phyloP scores from a whole-genome alignment of 176 grass and related monocot genomes.

The Elaeis guineensis region DNA sequence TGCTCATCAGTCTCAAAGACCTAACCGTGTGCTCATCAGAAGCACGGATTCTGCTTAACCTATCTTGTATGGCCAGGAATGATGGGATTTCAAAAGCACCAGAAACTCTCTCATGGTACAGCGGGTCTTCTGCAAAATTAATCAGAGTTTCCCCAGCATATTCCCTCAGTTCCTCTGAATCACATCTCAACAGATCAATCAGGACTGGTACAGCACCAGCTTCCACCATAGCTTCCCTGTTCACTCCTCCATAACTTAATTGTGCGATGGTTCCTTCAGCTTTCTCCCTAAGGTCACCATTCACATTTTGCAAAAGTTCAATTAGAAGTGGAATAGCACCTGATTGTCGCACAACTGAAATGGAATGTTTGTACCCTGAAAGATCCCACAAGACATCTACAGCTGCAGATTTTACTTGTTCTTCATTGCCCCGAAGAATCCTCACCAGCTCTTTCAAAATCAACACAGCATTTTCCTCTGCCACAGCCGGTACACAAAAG shows the following conservation, averaged over 20 bases:
- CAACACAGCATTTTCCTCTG: conserved; percentile 11
- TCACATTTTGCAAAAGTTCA: not conserved
- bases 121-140: conserved; percentile 17
- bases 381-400: conserved; percentile 15
- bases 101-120: not conserved
- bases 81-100: conserved; percentile 4
- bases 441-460: conserved; percentile 16
- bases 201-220: conserved; percentile 10
- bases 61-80: conserved; percentile 7
- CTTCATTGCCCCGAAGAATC: conserved; percentile 1
- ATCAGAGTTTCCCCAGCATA: conserved; percentile 9
- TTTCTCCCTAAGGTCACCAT: conserved; percentile 2
- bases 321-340: conserved; percentile 8
- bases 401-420: conserved; percentile 7
- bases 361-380: conserved; percentile 4
- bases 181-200: conserved; percentile 4
- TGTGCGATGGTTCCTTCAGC: conserved; percentile 14
- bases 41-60: not conserved
- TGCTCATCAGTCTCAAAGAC: conserved; percentile 4
- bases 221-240: conserved; percentile 10
- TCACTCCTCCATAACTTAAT: conserved; percentile 12
- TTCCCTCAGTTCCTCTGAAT: conserved; percentile 12
- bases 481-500: conserved; percentile 10
- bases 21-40: conserved; percentile 9
- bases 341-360: conserved; percentile 6